Percentiles rank a stretch among this genome's conserved stretches.
phyloP scores from a whole-genome alignment of 2,329 filamentous ascomycete genomes.

The Cladophialophora immunda region DNA sequence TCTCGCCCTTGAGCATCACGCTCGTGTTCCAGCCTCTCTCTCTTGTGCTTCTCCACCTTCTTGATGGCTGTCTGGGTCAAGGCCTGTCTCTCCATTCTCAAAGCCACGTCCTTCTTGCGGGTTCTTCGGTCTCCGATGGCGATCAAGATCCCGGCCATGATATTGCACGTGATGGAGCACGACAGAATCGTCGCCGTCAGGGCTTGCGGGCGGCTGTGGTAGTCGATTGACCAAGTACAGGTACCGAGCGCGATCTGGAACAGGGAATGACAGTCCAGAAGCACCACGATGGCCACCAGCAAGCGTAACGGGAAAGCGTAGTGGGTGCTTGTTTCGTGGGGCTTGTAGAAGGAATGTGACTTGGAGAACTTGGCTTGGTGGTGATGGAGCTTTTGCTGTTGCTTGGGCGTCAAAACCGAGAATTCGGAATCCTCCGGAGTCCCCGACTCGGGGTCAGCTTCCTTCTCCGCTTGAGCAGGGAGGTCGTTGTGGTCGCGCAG shows the following conservation, averaged over 20 bases:
- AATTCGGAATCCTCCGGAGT: slow-evolving; percentile 42
- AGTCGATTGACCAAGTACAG: slow-evolving; percentile 80
- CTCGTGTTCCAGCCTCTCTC: slow-evolving; percentile 25
- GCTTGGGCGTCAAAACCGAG: slow-evolving; percentile 52
- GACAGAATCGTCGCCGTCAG: slow-evolving; percentile 83
- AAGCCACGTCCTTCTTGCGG: slow-evolving; percentile 84
- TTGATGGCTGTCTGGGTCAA: slow-evolving; percentile 73
- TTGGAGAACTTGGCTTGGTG: slow-evolving; percentile 83
- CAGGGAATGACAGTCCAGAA: slow-evolving; percentile 80
- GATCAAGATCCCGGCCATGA: slow-evolving; percentile 78
- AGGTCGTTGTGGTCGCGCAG: slow-evolving; percentile 75
- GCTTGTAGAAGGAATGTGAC: slow-evolving; percentile 88
- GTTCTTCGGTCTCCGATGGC: slow-evolving; percentile 77
- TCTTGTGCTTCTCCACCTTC: slow-evolving; percentile 47
- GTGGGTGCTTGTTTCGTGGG: slow-evolving; percentile 84
- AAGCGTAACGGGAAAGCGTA: slow-evolving; percentile 78
- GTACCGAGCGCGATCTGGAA: slow-evolving; percentile 82
- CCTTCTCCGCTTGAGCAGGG: slow-evolving; percentile 56
- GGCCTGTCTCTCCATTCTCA: slow-evolving; percentile 78
- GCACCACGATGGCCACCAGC: slow-evolving; percentile 78
- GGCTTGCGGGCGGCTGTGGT: slow-evolving; percentile 72
- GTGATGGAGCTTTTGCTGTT: slow-evolving; percentile 75
- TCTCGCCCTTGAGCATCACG: slow-evolving; percentile 12
- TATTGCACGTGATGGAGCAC: slow-evolving; percentile 79
- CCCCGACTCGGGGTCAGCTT: slow-evolving; percentile 56